phyloP scores from a whole-genome alignment of 495 filamentous ascomycete genomes.

The Podospora australis region DNA sequence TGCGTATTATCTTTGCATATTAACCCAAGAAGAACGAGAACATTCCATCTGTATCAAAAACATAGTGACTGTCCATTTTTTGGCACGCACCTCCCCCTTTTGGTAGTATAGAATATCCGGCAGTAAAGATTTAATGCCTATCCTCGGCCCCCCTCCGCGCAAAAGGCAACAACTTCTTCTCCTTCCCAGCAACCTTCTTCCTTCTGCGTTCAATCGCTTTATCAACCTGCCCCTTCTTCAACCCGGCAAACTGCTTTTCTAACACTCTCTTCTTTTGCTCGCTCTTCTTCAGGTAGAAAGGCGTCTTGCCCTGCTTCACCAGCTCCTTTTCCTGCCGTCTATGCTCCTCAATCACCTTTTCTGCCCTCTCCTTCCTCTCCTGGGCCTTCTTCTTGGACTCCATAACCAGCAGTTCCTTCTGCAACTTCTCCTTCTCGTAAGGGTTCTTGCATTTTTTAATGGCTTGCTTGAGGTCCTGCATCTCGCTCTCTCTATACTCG shows the following conservation, averaged over 20 bases:
- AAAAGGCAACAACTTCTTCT: conserved; percentile 72
- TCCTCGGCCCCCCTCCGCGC: conserved; percentile 47
- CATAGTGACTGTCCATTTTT: no score
- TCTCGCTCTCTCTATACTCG: conserved; percentile 73
- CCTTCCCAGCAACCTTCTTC: conserved; percentile 76
- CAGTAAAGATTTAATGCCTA: no score
- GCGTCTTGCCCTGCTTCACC: conserved; percentile 81
- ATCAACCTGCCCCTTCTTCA: conserved; percentile 76
- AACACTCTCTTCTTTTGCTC: conserved; percentile 82
- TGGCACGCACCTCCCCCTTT: no score
- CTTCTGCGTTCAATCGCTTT: conserved; percentile 71
- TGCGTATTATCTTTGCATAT: not conserved
- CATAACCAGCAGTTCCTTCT: conserved; percentile 59
- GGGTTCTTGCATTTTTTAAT: conserved; percentile 61
- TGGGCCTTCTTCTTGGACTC: conserved; percentile 64
- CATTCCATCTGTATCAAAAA: no score
- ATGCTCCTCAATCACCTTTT: conserved; percentile 62
- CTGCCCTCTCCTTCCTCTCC: conserved; percentile 57
- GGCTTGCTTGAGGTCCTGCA: conserved; percentile 60
- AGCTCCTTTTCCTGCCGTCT: conserved; percentile 75
- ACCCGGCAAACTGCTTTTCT: conserved; percentile 66
- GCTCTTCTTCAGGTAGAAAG: conserved; percentile 84
- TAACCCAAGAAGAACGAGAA: no score
- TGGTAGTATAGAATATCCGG: no score
- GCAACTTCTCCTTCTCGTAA: conserved; percentile 55